Evolutionary conservation across 257 asterid species (phyloP).

Genomic region (Nicotiana otophora): DNA sequence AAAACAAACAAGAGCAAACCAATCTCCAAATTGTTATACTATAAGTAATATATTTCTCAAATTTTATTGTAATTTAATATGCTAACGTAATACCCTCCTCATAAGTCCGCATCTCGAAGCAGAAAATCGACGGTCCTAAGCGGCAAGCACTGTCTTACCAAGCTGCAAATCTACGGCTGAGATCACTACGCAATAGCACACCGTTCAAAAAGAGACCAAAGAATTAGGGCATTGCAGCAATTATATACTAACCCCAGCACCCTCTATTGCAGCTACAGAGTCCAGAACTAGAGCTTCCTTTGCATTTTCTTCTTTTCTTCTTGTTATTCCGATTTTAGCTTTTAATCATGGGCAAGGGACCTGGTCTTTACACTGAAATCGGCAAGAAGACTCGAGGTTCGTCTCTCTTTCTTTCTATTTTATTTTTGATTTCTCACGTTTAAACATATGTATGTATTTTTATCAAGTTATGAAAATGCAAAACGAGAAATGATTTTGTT

Average conservation of each 20-base stretch:
- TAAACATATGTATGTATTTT: not conserved
- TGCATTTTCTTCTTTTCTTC: not conserved
- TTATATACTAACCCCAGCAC: not conserved
- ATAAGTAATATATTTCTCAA: not conserved
- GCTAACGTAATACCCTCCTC: not conserved
- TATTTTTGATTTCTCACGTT: not conserved
- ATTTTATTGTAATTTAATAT: not conserved
- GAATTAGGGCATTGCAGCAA: slow-evolving; percentile 44
- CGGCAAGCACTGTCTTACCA: not conserved
- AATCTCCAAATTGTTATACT: not conserved
- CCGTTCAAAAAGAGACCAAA: slow-evolving; percentile 17
- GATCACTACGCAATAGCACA: slow-evolving; percentile 15
- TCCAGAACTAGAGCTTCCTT: not conserved
- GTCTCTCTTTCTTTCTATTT: not conserved
- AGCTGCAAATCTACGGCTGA: slow-evolving; percentile 17
- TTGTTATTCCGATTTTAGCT: slow-evolving; percentile 1
- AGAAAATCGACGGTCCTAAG: slow-evolving; percentile 33
- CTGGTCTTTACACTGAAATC: slow-evolving; percentile 82
- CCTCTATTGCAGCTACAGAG: too few species aligned
- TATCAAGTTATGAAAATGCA: not conserved
- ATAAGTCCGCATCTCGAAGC: slow-evolving; percentile 25
- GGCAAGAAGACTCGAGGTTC: slow-evolving; percentile 84
- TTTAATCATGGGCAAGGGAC: slow-evolving; percentile 76
- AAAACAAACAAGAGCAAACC: not conserved
- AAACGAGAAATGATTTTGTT: not conserved